A percentile compares a stretch with the other conserved stretches of the same genome.
Evolutionary conservation across 352 stramenopile genomes (phyloP).

Genomic region (Aphanomyces astaci): DNA sequence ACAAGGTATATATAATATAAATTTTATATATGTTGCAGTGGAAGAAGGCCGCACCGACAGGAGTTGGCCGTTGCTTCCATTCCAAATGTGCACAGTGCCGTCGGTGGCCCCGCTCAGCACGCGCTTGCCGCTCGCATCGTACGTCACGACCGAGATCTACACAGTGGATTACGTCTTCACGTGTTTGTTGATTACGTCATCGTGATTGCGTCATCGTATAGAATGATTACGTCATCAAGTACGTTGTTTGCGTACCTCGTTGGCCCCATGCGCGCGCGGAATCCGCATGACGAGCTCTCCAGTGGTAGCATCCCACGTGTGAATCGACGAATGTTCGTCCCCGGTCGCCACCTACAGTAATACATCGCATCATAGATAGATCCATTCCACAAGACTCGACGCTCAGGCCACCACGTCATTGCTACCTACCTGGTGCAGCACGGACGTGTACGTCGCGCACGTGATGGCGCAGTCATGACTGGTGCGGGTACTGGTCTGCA

Average conservation of each 20-base stretch:
- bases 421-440: not conserved
- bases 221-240: too few species aligned
- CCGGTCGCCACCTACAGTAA: not conserved
- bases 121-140: not conserved
- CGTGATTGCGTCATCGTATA: too few species aligned
- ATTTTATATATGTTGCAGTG: too few species aligned
- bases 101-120: not conserved
- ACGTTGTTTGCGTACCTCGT: not conserved
- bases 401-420: not conserved
- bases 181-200: not conserved
- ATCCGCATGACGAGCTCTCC: conserved; percentile 12
- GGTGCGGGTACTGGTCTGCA: not conserved
- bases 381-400: not conserved
- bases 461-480: conserved; percentile 9
- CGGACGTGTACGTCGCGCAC: not conserved
- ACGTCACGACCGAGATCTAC: conserved; percentile 8
- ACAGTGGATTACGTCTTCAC: not conserved
- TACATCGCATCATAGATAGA: not conserved
- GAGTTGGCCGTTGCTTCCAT: conserved; percentile 16
- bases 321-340: not conserved
- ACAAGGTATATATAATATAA: too few species aligned
- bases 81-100: conserved; percentile 13
- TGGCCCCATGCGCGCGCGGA: not conserved
- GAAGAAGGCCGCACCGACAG: too few species aligned
- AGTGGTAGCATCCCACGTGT: conserved; percentile 14